phyloP scores from a whole-genome alignment of 2,329 filamentous ascomycete genomes.

The Coccinonectria pachysandricola region DNA sequence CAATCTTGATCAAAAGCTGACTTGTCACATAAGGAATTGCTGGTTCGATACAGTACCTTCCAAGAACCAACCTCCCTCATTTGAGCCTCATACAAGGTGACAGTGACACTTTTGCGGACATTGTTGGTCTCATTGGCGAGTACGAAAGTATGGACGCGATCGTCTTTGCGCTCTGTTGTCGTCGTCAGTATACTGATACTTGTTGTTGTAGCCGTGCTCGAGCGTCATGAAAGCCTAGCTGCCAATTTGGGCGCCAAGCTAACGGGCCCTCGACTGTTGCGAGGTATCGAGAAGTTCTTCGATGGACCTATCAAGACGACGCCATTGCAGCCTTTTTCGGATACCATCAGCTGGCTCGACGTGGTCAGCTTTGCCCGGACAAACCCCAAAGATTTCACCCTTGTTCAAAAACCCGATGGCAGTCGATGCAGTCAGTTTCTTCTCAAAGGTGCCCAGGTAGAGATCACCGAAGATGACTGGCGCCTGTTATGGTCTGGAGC shows the following conservation, averaged over 20 bases:
- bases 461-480: constrained; percentile 84
- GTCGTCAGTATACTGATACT: no score
- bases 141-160: constrained; percentile 51
- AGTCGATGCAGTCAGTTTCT: constrained; percentile 69
- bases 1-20: no score
- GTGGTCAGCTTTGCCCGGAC: constrained; percentile 75
- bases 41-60: constrained; percentile 43
- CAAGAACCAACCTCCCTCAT: constrained; percentile 32
- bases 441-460: constrained; percentile 69
- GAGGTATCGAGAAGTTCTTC: constrained; percentile 78
- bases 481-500: constrained; percentile 74
- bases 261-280: constrained; percentile 71
- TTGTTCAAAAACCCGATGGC: constrained; percentile 59
- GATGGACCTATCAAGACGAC: constrained; percentile 60
- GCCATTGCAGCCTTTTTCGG: constrained; percentile 45
- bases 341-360: constrained; percentile 69
- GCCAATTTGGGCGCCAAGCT: constrained; percentile 77
- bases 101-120: constrained; percentile 59
- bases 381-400: constrained; percentile 66
- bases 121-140: constrained; percentile 62
- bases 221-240: constrained; percentile 77
- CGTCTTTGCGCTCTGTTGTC: neutral
- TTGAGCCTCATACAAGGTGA: constrained; percentile 44
- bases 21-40: constrained; percentile 13
- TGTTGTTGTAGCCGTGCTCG: constrained; percentile 53